phyloP scores from a whole-genome alignment of 2,329 filamentous ascomycete genomes.

The Didymella pinodella region DNA sequence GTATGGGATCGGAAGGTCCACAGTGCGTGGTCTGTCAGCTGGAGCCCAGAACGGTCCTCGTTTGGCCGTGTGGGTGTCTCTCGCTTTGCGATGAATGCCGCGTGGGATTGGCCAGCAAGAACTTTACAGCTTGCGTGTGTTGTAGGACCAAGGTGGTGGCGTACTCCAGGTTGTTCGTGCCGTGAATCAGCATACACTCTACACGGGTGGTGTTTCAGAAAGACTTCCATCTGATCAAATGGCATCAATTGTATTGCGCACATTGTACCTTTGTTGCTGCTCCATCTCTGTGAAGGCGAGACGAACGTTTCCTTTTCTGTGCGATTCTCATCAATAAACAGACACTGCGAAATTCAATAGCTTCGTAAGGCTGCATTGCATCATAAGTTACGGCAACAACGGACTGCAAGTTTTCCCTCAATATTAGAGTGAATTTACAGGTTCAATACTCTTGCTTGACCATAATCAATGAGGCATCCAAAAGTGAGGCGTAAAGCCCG shows the following conservation, averaged over 20 bases:
- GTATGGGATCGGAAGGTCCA: constrained; percentile 76
- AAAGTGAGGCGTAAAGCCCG: too few relatives aligned
- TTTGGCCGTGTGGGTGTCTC: constrained; percentile 96
- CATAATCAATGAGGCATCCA: too few relatives aligned
- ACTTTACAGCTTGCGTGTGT: constrained; percentile 95
- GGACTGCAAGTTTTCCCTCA: too few relatives aligned
- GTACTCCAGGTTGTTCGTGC: constrained; percentile 91
- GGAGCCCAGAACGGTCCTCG: constrained; percentile 83
- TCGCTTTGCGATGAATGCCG: constrained; percentile 95
- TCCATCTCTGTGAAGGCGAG: neutral
- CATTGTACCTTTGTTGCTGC: neutral
- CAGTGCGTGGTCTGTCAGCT: constrained; percentile 94
- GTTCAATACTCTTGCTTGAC: too few relatives aligned
- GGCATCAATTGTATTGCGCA: neutral
- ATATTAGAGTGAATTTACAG: too few relatives aligned
- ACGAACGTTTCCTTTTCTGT: too few relatives aligned
- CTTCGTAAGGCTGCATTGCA: too few relatives aligned
- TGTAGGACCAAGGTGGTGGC: constrained; percentile 87
- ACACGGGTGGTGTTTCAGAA: neutral
- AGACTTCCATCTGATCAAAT: neutral
- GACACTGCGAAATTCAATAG: too few relatives aligned
- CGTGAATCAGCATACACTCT: constrained; percentile 54
- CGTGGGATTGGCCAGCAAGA: constrained; percentile 93
- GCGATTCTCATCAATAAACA: too few relatives aligned
- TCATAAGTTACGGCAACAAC: too few relatives aligned